Percentiles rank a stretch among this genome's conserved stretches.
Conservation (phyloP, 164 flowering plant species). For the Magnolia changhungtana region DNA sequence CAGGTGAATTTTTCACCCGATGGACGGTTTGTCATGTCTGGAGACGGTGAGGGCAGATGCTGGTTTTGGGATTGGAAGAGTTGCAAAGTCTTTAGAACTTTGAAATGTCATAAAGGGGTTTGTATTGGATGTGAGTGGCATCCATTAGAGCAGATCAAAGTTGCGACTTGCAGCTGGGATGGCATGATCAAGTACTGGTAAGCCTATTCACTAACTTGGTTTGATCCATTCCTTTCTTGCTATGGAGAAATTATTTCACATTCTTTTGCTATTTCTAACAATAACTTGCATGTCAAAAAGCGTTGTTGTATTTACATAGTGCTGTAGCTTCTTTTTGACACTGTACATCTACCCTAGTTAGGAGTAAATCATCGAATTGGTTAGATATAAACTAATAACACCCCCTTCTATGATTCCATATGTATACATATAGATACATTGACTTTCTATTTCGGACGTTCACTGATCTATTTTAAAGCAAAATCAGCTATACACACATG, state of each 20-base stretch:
- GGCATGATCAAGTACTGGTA: slow-evolving; percentile 97
- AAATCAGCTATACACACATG: no score
- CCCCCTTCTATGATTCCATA: no score
- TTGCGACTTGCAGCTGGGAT: slow-evolving; percentile 99
- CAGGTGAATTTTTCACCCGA: slow-evolving; percentile 99
- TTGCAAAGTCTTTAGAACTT: slow-evolving; percentile 82
- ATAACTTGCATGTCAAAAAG: background rate
- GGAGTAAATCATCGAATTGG: background rate
- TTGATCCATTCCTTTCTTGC: background rate
- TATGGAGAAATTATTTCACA: background rate
- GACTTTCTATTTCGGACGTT: background rate
- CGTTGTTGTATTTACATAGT: background rate
- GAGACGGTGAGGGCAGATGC: slow-evolving; percentile 95
- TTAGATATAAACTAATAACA: no score
- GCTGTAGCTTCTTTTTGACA: background rate
- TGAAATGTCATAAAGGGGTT: slow-evolving; percentile 87
- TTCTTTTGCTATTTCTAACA: background rate
- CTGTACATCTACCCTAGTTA: background rate
- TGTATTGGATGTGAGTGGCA: slow-evolving; percentile 97
- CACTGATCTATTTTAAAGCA: background rate
- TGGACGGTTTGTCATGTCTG: slow-evolving; percentile 96
- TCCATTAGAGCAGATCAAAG: slow-evolving; percentile 93
- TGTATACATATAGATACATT: background rate
- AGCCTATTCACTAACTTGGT: background rate
- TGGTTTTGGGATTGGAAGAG: slow-evolving; percentile 99